Evolutionary conservation across 805 yeast genomes (phyloP).

Genomic region (Blastobotrys americana): DNA sequence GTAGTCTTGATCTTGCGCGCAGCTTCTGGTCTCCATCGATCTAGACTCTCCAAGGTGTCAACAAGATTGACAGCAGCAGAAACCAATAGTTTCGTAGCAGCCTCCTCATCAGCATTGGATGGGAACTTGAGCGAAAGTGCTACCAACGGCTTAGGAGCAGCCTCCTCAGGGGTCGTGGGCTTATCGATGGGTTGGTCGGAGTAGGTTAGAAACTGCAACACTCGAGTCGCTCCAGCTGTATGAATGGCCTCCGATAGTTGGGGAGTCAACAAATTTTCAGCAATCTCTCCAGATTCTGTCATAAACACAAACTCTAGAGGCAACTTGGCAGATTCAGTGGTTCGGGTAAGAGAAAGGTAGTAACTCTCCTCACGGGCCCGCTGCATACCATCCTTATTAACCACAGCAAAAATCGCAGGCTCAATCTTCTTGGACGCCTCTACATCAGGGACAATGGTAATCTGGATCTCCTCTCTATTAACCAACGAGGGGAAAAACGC

Average conservation of each 20-base stretch:
- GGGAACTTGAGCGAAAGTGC: slow-evolving; percentile 52
- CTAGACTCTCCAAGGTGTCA: slow-evolving; percentile 48
- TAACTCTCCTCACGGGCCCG: slow-evolving; percentile 67
- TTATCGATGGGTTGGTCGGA: slow-evolving; percentile 77
- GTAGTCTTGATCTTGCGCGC: slow-evolving; percentile 67
- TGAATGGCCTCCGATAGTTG: slow-evolving; percentile 40
- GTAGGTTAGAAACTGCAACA: slow-evolving; percentile 62
- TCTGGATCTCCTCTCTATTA: slow-evolving; percentile 50
- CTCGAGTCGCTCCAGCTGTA: slow-evolving; percentile 34
- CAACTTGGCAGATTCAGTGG: slow-evolving; percentile 62
- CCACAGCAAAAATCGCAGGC: slow-evolving; percentile 74
- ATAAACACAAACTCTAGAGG: slow-evolving; percentile 76
- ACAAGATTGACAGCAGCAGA: slow-evolving; percentile 51
- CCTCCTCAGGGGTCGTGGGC: slow-evolving; percentile 55
- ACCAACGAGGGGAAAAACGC: slow-evolving; percentile 40
- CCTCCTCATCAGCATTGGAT: slow-evolving; percentile 42
- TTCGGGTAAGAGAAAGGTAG: slow-evolving; percentile 76
- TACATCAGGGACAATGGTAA: slow-evolving; percentile 54
- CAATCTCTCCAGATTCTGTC: slow-evolving; percentile 82
- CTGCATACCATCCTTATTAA: slow-evolving; percentile 78
- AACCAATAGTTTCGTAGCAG: slow-evolving; percentile 43
- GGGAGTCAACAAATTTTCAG: slow-evolving; percentile 50
- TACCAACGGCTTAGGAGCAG: slow-evolving; percentile 41
- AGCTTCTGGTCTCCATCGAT: slow-evolving; percentile 59
- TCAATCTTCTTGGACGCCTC: slow-evolving; percentile 42